Evolutionary conservation across 2,329 filamentous ascomycete genomes (phyloP), one percentile per base, ranked within the genome.

Genomic region (Colletotrichum liaoningense): DNA sequence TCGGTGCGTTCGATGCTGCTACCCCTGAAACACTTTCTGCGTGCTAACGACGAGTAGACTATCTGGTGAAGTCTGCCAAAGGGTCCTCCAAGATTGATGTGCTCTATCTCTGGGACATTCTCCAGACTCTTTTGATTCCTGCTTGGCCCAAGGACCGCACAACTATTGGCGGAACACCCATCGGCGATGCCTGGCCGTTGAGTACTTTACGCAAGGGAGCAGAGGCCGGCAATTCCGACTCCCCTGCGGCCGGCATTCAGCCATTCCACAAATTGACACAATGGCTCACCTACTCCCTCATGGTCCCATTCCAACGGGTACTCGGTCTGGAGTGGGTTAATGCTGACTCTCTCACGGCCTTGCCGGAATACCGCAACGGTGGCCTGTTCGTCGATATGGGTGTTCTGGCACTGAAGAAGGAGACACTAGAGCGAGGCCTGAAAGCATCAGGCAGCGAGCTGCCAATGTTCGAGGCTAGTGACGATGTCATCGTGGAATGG

Each of bases 201-300:
- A 73, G 75, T 4, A 73, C 79, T 0, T 78, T 82, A 49, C 19
- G 19, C 42, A 49, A 49, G 42, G 3, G 74, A 69, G 11, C 46
- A 70, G 1, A 78, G 42, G 4, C 22, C 74, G 62, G 42, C 33
- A 57, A 60, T 26, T 22, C 67, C 22, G 59, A 69, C 33, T 49
- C 42, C 42, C 24, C 62, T 1, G 59, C 87, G 76, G 68, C 71
- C 0, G 54, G 62, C 0, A 95, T 97, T 75, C 90, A 96, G 12
- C 95, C 95, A 0, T 97, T 98, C 85, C 95, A 98, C 86, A 98
- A 97, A 84, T 89, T 97, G 46, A 97, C 95, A 0, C 95, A 98
- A 82, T 98, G 95, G 95, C 92, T 98, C 69, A 94, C 93, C 63
- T 98, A 98, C 84, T 97, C 95, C 2, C 89, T 98, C 69, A 97